Evolutionary conservation across 495 filamentous ascomycete genomes (phyloP).

Genomic region (Barbatosphaeria neglecta): DNA sequence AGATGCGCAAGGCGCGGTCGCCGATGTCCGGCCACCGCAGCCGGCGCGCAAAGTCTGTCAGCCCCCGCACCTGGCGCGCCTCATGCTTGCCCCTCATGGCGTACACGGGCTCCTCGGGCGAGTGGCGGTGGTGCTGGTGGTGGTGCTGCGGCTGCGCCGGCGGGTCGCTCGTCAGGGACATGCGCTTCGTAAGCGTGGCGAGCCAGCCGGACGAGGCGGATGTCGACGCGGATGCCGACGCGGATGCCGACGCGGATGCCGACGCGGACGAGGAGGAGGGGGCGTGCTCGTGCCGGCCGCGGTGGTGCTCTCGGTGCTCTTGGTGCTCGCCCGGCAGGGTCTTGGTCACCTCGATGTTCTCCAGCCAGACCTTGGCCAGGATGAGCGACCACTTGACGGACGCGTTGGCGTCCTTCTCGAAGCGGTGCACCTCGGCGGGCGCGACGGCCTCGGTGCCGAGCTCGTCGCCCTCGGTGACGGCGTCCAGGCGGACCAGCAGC

Average conservation of each 20-base stretch:
- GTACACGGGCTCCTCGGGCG: conserved; percentile 21
- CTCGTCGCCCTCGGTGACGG: conserved; percentile 50
- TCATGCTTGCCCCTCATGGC: conserved; percentile 32
- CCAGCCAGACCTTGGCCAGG: conserved; percentile 61
- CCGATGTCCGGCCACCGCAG: conserved; percentile 44
- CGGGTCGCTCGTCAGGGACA: conserved; percentile 29
- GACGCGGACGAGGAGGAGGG: too few relatives aligned
- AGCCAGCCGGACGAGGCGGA: conserved; percentile 40
- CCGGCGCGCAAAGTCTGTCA: conserved; percentile 46
- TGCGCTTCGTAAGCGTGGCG: conserved; percentile 39
- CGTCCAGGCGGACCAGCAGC: conserved; percentile 62
- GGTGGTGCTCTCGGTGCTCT: conserved; percentile 13
- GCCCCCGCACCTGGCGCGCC: conserved; percentile 39
- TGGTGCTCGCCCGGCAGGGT: conserved; percentile 26
- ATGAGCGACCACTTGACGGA: conserved; percentile 75
- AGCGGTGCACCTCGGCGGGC: conserved; percentile 47
- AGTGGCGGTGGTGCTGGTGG: conserved; percentile 16
- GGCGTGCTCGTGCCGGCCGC: background rate
- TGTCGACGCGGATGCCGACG: too few relatives aligned
- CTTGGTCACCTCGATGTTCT: conserved; percentile 50
- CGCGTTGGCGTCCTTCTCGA: conserved; percentile 50
- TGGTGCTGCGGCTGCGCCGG: conserved; percentile 12
- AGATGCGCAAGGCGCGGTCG: conserved; percentile 22
- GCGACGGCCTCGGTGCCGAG: conserved; percentile 35
- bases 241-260: too few relatives aligned